Conservation (phyloP, 208 protist species). For the Wallacemonas sp. region DNA sequence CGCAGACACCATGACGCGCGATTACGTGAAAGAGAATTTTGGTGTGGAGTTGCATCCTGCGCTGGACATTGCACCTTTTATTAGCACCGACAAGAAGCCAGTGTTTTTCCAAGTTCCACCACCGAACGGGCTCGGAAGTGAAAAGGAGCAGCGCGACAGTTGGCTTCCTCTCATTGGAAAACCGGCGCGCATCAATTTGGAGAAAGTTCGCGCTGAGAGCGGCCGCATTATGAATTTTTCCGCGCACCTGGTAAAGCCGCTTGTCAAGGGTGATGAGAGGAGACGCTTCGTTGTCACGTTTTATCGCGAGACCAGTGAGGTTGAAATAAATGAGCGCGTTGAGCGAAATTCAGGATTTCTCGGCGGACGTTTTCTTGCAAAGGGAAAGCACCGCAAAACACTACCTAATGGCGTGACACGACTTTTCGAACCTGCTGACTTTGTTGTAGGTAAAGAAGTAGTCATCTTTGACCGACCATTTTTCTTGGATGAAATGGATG, state of each 20-base stretch:
- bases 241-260: constrained; percentile 54
- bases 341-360: constrained; percentile 87
- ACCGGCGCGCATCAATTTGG: constrained; percentile 62
- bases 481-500: constrained; percentile 68
- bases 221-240: constrained; percentile 88
- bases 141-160: constrained; percentile 79
- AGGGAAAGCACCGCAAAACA: constrained; percentile 66
- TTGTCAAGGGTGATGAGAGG: constrained; percentile 64
- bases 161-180: constrained; percentile 81
- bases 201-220: constrained; percentile 60
- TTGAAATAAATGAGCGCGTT: constrained; percentile 86
- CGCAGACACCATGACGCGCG: constrained; percentile 66
- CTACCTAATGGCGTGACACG: constrained; percentile 67
- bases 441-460: constrained; percentile 73
- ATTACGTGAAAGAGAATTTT: constrained; percentile 64
- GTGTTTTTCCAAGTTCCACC: constrained; percentile 85
- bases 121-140: constrained; percentile 88
- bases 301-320: constrained; percentile 83
- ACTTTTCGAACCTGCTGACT: constrained; percentile 64
- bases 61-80: constrained; percentile 66
- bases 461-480: constrained; percentile 79
- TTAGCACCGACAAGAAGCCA: constrained; percentile 41
- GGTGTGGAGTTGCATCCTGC: constrained; percentile 45
- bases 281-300: constrained; percentile 91
- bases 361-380: constrained; percentile 88